Base-by-base conservation (phyloP, 257 asterid species). In the Nicotiana otophora region DNA sequence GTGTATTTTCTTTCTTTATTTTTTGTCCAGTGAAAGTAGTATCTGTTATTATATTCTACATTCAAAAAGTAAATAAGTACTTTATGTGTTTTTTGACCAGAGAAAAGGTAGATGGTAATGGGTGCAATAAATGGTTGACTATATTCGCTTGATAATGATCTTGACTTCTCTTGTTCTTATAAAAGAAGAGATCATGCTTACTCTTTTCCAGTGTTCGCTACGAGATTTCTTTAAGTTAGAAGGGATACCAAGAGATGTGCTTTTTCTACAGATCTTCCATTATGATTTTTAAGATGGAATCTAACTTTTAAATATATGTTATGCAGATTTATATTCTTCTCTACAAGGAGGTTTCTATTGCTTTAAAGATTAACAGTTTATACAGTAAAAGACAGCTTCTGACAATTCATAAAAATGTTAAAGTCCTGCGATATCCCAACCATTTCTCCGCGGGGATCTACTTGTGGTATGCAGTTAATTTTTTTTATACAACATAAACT, bases 281-380 rank as follows among this genome's bases (percentile, higher is more conserved):
- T 48, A 11, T 14, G 23, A 12, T 48, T 26, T 51, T 23, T 48
- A 48, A 48, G 80, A 15, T 26, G 26, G 62, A 26, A 28, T 14
- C 62, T 75, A 75, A 75, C 80, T 51, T 48, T 15, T 74, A 74
- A 48, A 74, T 74, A 15, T 75, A 62, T 48, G 78, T 48, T 70
- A 36, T 92, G 92, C 97, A 95, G 99, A 94, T 95, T 86, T 87
- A 89, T 91, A 91, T 94, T 89, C 98, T 95, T 85, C 97, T 95
- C 61, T 95, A 94, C 93, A 94, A 94, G 95, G 99, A 95, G 85
- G 99, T 95, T 86, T 83, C 98, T 63, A 86, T 95, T 80, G 99
- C 99, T 82, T 87, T 95, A 67, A 95, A 95, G 90, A 95, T 95
- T 82, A 95, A 94, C 89, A 94, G 99, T 89, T 90, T 88, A 79